Conservation (phyloP, 73 alveolate genomes). For the Tetrahymena elliotti region DNA sequence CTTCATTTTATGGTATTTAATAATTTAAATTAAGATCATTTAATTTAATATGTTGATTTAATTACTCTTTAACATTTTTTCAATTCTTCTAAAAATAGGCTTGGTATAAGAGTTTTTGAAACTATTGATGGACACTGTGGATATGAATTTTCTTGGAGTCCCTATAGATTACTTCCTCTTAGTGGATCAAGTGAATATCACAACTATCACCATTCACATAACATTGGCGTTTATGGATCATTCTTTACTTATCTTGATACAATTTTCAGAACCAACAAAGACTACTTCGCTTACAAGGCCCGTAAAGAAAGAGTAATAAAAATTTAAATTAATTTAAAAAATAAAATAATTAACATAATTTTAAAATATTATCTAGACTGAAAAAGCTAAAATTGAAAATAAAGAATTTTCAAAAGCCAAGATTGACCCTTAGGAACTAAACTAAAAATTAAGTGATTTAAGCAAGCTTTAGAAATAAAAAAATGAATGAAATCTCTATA, state of each 20-base stretch:
- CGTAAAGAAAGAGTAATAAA: not conserved
- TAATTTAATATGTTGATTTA: too few species aligned
- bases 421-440: not conserved
- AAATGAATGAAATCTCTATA: too few species aligned
- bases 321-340: not conserved
- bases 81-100: not conserved
- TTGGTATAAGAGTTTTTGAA: slow-evolving; percentile 31
- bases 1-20: slow-evolving; percentile 7
- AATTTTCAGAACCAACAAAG: slow-evolving; percentile 23
- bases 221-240: slow-evolving; percentile 53
- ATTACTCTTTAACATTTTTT: not conserved
- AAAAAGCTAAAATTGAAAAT: not conserved
- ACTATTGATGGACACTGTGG: slow-evolving; percentile 56
- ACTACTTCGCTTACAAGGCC: not conserved
- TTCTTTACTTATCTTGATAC: slow-evolving; percentile 63
- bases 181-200: slow-evolving; percentile 54
- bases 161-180: slow-evolving; percentile 70
- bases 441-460: not conserved
- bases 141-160: slow-evolving; percentile 69
- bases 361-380: not conserved
- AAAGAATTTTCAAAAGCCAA: not conserved
- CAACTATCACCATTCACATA: slow-evolving; percentile 67
- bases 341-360: not conserved
- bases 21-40: not conserved
- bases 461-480: not conserved